Evolutionary conservation across 768 basidiomycete species (phyloP).

Genomic region (Lepiota brunneoincarnata): DNA sequence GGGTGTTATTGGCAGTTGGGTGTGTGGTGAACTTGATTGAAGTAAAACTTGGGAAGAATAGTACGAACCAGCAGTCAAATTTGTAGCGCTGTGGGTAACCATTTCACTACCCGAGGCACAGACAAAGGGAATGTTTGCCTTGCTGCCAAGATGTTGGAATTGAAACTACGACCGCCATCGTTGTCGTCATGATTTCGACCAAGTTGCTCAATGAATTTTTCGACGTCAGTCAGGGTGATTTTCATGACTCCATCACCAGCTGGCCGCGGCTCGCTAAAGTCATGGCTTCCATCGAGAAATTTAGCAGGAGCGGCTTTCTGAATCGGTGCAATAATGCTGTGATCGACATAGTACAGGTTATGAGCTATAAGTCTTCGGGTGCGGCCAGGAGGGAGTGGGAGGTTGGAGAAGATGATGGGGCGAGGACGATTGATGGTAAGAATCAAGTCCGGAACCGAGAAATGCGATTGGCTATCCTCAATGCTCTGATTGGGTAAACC

Average conservation of each 20-base stretch:
- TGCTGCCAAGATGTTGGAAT: conserved; percentile 49
- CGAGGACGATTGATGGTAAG: not conserved
- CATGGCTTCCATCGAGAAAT: conserved; percentile 25
- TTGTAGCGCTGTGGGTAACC: conserved; percentile 64
- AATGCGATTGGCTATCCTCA: too few relatives aligned
- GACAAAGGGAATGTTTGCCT: conserved; percentile 46
- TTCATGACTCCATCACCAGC: conserved; percentile 66
- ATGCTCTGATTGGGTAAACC: too few relatives aligned
- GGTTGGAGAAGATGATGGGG: not conserved
- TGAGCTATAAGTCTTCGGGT: conserved; percentile 86
- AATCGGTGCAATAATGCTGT: conserved; percentile 30
- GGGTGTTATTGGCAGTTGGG: conserved; percentile 62
- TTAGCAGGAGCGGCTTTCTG: conserved; percentile 32
- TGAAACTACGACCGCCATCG: conserved; percentile 68
- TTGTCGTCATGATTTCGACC: conserved; percentile 47
- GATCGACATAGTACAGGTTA: too few relatives aligned
- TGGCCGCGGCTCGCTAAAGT: conserved; percentile 16
- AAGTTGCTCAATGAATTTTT: conserved; percentile 87
- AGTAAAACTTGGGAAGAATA: not conserved
- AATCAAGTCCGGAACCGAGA: not conserved
- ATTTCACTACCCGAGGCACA: conserved; percentile 47
- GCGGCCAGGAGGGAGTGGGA: conserved; percentile 20
- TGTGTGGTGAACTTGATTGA: not conserved
- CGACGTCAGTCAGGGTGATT: conserved; percentile 87
- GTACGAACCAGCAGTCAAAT: conserved; percentile 63